Conservation (phyloP, 495 filamentous ascomycete species). For the Penicillium maclennaniae region DNA sequence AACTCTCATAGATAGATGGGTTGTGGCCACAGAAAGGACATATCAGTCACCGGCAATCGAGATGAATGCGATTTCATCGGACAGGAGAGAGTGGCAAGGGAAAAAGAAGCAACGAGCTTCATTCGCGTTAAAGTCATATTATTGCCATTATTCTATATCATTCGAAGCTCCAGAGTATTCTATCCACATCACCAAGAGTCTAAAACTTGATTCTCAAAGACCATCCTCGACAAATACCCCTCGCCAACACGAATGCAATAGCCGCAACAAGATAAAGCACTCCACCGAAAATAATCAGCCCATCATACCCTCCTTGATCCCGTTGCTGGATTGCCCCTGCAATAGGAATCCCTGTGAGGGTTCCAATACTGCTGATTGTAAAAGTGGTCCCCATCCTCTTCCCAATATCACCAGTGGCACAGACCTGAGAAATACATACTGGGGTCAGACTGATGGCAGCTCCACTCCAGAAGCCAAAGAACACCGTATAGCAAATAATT, state of each 20-base stretch:
- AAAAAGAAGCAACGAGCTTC: too few species aligned
- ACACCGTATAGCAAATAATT: slow-evolving; percentile 52
- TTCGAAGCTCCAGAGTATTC: too few species aligned
- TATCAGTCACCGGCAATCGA: neutral
- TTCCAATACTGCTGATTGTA: slow-evolving; percentile 54
- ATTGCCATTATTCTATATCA: too few species aligned
- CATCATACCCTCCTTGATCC: slow-evolving; percentile 28
- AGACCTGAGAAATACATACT: slow-evolving; percentile 58
- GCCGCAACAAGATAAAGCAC: slow-evolving; percentile 47
- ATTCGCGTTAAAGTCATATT: too few species aligned
- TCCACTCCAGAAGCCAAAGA: slow-evolving; percentile 60
- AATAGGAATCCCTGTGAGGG: slow-evolving; percentile 73
- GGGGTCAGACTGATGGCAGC: slow-evolving; percentile 57
- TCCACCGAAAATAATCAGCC: slow-evolving; percentile 53
- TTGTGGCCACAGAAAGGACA: too few species aligned
- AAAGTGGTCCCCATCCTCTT: slow-evolving; percentile 61
- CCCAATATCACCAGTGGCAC: slow-evolving; percentile 55
- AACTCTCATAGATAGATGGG: too few species aligned
- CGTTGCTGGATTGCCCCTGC: slow-evolving; percentile 50
- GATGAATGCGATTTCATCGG: neutral
- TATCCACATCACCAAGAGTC: neutral
- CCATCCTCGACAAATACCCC: slow-evolving; percentile 47
- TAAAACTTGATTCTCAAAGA: slow-evolving; percentile 18
- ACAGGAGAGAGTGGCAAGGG: too few species aligned
- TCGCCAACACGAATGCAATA: slow-evolving; percentile 44